Evolutionary conservation across 441 rosid species (phyloP).

Genomic region (Populus trichocarpa): DNA sequence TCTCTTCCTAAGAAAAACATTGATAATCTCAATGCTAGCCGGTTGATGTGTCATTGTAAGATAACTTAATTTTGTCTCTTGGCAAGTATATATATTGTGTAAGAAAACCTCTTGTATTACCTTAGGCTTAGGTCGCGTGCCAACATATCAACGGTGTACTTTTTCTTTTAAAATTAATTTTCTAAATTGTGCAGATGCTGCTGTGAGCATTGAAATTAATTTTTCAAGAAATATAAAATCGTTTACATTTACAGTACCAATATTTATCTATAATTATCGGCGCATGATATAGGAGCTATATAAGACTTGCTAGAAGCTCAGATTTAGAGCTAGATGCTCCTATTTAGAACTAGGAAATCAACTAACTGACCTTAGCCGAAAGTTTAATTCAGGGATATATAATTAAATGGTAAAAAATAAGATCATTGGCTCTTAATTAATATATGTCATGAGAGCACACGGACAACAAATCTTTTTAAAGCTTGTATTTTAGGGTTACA

Average conservation of each 20-base stretch:
- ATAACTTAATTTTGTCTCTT: not conserved
- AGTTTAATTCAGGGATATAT: not conserved
- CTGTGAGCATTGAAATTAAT: no score
- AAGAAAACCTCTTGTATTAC: no score
- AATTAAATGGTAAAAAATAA: no score
- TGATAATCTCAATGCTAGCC: conserved; percentile 2
- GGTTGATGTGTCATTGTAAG: conserved; percentile 1
- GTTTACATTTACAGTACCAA: not conserved
- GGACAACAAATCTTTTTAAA: not conserved
- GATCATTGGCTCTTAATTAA: not conserved
- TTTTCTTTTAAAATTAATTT: no score
- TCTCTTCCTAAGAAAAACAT: not conserved
- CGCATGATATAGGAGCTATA: not conserved
- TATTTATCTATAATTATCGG: no score
- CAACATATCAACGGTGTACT: not conserved
- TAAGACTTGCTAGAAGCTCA: not conserved
- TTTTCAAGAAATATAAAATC: no score
- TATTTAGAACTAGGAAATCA: not conserved
- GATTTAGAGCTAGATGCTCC: not conserved
- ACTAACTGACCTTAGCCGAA: not conserved
- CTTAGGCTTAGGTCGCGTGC: not conserved
- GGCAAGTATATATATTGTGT: not conserved
- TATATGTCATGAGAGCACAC: not conserved
- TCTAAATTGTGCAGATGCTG: not conserved
- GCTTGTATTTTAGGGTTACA: no score